Evolutionary conservation across 2,329 filamentous ascomycete genomes (phyloP).

Genomic region (Sclerotinia subarctica): DNA sequence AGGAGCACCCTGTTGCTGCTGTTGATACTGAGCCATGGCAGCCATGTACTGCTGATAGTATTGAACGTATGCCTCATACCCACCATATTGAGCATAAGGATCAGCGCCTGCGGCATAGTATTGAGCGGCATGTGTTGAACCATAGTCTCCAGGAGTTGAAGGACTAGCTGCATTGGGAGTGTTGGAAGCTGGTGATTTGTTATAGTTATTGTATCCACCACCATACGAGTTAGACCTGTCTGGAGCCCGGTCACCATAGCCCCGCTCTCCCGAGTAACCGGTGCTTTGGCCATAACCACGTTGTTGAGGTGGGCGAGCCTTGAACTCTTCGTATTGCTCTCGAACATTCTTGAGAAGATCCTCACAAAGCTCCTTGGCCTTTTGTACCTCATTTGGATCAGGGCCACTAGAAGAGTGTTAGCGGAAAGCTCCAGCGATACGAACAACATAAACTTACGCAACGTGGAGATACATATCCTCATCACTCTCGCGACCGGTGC

Average conservation of each 20-base stretch:
- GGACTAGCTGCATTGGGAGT: constrained; percentile 43
- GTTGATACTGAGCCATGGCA: constrained; percentile 49
- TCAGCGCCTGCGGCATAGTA: constrained; percentile 69
- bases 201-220: constrained; percentile 42
- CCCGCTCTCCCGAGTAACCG: constrained; percentile 45
- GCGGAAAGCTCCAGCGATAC: neutral
- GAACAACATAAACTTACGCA: constrained; percentile 58
- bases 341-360: constrained; percentile 84
- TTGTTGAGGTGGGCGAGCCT: constrained; percentile 67
- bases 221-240: constrained; percentile 45
- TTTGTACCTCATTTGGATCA: constrained; percentile 79
- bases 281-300: constrained; percentile 51
- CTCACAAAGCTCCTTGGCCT: constrained; percentile 83
- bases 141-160: constrained; percentile 60
- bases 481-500: constrained; percentile 86
- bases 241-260: constrained; percentile 53
- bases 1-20: constrained; percentile 43
- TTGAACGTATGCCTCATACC: constrained; percentile 72
- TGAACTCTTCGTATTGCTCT: constrained; percentile 87
- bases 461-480: constrained; percentile 97
- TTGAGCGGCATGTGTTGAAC: constrained; percentile 71
- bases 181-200: constrained; percentile 35
- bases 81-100: constrained; percentile 87
- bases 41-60: constrained; percentile 72
- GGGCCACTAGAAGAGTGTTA: constrained; percentile 61